Conservation (phyloP, 768 basidiomycete genomes). For the Pleurotus giganteus region DNA sequence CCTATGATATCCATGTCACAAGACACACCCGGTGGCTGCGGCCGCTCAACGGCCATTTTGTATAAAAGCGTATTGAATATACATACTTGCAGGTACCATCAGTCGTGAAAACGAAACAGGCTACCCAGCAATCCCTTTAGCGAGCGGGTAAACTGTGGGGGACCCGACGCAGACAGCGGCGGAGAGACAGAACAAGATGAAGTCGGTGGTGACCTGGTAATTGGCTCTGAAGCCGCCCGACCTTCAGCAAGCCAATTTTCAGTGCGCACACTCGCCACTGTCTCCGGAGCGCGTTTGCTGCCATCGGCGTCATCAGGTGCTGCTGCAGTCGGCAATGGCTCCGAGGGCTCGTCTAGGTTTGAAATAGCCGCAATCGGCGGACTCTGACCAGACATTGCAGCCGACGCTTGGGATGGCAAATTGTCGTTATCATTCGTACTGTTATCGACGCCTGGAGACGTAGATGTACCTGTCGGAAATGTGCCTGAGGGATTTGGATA, state of each 20-base stretch:
- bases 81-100: slow-evolving; percentile 2
- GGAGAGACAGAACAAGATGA: background rate
- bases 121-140: slow-evolving; percentile 2
- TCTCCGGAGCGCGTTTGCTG: background rate
- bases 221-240: too few species aligned
- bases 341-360: background rate
- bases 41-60: too few species aligned
- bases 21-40: too few species aligned
- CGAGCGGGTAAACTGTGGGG: slow-evolving; percentile 6
- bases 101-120: background rate
- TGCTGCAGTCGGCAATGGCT: background rate
- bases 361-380: background rate
- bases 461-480: too few species aligned
- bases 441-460: background rate
- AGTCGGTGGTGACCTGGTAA: too few species aligned
- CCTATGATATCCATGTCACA: too few species aligned
- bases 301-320: background rate
- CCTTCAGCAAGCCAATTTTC: too few species aligned
- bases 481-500: background rate
- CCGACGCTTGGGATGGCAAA: background rate
- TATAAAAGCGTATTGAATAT: background rate
- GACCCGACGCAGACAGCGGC: background rate
- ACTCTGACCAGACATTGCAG: background rate
- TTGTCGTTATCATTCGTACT: background rate
- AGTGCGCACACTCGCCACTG: background rate